phyloP scores from a whole-genome alignment of 2,329 filamentous ascomycete genomes.

The Exophiala viscosa region DNA sequence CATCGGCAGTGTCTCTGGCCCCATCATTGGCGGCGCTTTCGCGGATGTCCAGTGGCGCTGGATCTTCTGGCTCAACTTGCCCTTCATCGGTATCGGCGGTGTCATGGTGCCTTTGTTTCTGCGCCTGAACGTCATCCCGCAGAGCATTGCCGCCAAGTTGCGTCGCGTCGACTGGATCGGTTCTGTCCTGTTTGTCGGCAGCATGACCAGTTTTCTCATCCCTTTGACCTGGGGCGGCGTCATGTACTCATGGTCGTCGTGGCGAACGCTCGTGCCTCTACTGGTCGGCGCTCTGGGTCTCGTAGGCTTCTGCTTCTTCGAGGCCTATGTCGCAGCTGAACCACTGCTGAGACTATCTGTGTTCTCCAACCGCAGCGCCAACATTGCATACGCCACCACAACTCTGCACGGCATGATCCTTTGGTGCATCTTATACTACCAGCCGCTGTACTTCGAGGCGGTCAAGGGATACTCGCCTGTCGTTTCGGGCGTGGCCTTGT shows the following conservation, averaged over 20 bases:
- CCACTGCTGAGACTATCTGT: conserved; percentile 48
- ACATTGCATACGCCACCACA: conserved; percentile 51
- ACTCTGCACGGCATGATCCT: conserved; percentile 52
- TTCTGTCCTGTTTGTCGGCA: conserved; percentile 57
- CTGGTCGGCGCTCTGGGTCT: conserved; percentile 53
- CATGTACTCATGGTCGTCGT: conserved; percentile 62
- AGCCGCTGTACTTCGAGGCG: conserved; percentile 43
- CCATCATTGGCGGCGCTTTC: conserved; percentile 32
- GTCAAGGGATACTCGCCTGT: conserved; percentile 55
- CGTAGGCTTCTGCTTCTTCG: conserved; percentile 52
- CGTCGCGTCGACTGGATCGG: conserved; percentile 62
- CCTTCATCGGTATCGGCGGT: conserved; percentile 51
- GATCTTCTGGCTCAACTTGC: conserved; percentile 64
- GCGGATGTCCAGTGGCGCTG: conserved; percentile 45
- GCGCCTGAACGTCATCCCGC: conserved; percentile 48
- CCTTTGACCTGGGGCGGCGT: conserved; percentile 63
- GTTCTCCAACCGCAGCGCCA: conserved; percentile 47
- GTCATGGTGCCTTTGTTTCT: conserved; percentile 52
- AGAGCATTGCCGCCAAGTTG: conserved; percentile 48
- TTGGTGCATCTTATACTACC: conserved; percentile 54
- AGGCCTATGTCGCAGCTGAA: conserved; percentile 49
- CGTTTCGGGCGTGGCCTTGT: conserved; percentile 53
- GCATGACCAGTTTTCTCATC: conserved; percentile 58
- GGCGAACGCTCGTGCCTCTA: conserved; percentile 60
- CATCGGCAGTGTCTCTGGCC: conserved; percentile 24